Evolutionary conservation across 2,329 filamentous ascomycete genomes (phyloP).

Genomic region (Stagonosporopsis cucurbitacearum): DNA sequence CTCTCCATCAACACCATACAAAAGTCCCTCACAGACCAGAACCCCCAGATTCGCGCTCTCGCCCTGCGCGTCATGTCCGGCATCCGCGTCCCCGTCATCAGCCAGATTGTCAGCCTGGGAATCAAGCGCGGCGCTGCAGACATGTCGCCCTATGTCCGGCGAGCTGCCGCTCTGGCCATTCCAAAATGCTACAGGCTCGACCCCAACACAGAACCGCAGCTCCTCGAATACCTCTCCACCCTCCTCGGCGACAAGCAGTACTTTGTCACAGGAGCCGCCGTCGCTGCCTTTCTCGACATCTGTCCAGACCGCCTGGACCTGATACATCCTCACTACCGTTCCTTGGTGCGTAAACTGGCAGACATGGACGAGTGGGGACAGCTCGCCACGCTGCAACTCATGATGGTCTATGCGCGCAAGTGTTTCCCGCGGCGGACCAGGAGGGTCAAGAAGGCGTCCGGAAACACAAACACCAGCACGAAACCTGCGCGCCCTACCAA

Average conservation of each 20-base stretch:
- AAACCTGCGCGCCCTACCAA: conserved; percentile 57
- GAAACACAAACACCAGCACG: conserved; percentile 35
- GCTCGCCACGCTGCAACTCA: conserved; percentile 78
- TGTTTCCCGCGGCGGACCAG: conserved; percentile 79
- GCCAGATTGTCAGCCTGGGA: conserved; percentile 92
- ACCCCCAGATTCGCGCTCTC: conserved; percentile 87
- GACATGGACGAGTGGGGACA: conserved; percentile 99
- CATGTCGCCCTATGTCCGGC: conserved; percentile 93
- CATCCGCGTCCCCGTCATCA: conserved; percentile 96
- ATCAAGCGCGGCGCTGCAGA: conserved; percentile 94
- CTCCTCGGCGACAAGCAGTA: conserved; percentile 92
- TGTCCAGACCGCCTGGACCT: conserved; percentile 88
- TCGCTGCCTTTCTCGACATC: conserved; percentile 85
- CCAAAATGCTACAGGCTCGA: conserved; percentile 96
- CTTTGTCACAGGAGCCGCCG: conserved; percentile 93
- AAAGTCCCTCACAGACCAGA: conserved; percentile 91
- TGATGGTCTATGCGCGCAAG: conserved; percentile 82
- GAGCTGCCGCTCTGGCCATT: conserved; percentile 89
- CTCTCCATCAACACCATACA: conserved; percentile 99
- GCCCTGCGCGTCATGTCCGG: conserved; percentile 96
- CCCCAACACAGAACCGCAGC: conserved; percentile 80
- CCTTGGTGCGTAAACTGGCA: conserved; percentile 85
- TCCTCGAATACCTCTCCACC: conserved; percentile 79
- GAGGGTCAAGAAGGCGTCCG: conserved; percentile 62
- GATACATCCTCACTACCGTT: conserved; percentile 87